Conservation (phyloP, 164 flowering plant species). For the Aristolochia contorta region DNA sequence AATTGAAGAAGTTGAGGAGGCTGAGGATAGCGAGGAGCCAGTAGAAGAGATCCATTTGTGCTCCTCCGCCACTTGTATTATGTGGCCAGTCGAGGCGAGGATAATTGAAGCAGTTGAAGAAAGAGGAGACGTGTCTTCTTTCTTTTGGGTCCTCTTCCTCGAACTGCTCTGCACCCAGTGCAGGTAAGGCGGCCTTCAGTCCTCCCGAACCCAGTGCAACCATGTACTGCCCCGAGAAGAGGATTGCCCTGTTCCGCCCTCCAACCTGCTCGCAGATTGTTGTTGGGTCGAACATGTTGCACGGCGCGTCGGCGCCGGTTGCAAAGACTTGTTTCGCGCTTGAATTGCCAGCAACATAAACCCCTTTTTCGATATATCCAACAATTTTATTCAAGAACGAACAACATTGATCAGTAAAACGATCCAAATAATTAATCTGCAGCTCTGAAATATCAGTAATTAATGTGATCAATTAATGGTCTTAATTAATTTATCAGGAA, state of each 20-base stretch:
- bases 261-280: constrained; percentile 15
- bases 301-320: constrained; percentile 17
- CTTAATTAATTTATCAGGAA: constrained; percentile 2
- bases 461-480: not conserved
- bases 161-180: constrained; percentile 33
- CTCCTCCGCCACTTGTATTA: too few relatives aligned
- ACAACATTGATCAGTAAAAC: too few relatives aligned
- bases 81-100: too few relatives aligned
- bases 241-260: constrained; percentile 17
- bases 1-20: constrained; percentile 29
- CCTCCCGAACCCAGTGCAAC: constrained; percentile 34
- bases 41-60: constrained; percentile 45
- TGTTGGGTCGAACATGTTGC: constrained; percentile 7
- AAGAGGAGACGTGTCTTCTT: constrained; percentile 17
- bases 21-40: constrained; percentile 34
- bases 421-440: too few relatives aligned
- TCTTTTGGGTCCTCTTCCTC: constrained; percentile 18
- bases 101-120: constrained; percentile 33
- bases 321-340: constrained; percentile 18
- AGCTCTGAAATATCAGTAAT: constrained; percentile 4
- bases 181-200: constrained; percentile 22
- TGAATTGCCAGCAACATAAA: constrained; percentile 19
- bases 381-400: too few relatives aligned
- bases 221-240: constrained; percentile 27
- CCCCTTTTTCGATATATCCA: too few relatives aligned